These are phyloP conservation scores for Cenchrus fungigraminus DNA, from an alignment of 176 grass and related monocot species.

Conservation along the genomic window DNA sequence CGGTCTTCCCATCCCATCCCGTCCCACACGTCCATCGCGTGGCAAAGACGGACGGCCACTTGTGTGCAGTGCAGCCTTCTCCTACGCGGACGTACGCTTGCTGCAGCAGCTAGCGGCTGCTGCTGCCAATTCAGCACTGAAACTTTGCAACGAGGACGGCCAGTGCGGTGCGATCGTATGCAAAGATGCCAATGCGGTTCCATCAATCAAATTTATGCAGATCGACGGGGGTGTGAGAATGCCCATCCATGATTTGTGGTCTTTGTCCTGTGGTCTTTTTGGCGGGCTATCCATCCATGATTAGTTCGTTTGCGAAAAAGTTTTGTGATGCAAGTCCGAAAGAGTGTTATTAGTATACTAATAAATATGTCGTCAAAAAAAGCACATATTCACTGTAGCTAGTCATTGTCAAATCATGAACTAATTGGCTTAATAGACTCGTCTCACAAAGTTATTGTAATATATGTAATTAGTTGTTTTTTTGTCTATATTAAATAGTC, in stretches of 20 bases:
- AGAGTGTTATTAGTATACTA: no score
- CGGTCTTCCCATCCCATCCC: slow-evolving; percentile 21
- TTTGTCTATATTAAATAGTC: no score
- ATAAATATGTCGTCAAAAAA: no score
- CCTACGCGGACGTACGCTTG: not conserved
- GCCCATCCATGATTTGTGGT: not conserved
- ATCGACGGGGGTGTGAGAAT: not conserved
- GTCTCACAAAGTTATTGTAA: no score
- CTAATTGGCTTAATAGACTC: no score
- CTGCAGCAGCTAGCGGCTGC: no score
- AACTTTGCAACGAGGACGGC: not conserved
- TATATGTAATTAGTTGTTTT: no score
- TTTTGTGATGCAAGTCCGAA: no score
- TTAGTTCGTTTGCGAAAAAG: no score
- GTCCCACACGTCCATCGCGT: not conserved
- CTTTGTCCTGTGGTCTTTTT: slow-evolving; percentile 25
- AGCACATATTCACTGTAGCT: no score
- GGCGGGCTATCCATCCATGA: not conserved
- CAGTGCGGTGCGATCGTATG: not conserved
- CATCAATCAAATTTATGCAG: slow-evolving; percentile 12
- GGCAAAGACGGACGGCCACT: slow-evolving; percentile 31
- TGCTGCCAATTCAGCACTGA: slow-evolving; percentile 1
- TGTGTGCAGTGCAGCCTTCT: slow-evolving; percentile 14
- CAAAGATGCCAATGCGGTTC: slow-evolving; percentile 50
- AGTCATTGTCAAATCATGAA: no score